Evolutionary conservation across 2,329 filamentous ascomycete genomes (phyloP).

Genomic region (Fusarium papillatum): DNA sequence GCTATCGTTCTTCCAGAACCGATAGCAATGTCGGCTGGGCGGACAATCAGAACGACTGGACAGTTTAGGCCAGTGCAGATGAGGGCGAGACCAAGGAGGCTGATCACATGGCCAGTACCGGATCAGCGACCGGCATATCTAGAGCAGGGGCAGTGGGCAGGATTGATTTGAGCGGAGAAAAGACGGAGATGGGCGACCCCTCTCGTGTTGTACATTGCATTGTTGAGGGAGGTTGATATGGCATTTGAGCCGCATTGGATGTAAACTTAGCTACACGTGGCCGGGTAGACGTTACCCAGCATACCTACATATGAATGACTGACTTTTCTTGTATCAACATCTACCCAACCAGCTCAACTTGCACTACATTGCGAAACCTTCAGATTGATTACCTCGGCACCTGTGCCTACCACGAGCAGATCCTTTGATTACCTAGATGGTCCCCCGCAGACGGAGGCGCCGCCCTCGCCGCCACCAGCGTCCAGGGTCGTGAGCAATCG

Average conservation of each 20-base stretch:
- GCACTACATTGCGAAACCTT: neutral
- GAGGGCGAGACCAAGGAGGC: slow-evolving; percentile 23
- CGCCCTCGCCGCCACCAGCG: slow-evolving; percentile 12
- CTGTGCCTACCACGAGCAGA: neutral
- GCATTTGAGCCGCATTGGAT: slow-evolving; percentile 23
- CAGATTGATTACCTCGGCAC: slow-evolving; percentile 15
- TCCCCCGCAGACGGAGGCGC: slow-evolving; percentile 23
- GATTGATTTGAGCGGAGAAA: slow-evolving; percentile 7
- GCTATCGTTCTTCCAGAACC: neutral
- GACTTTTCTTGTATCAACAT: slow-evolving; percentile 16
- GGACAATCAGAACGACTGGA: slow-evolving; percentile 13
- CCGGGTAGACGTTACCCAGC: slow-evolving; percentile 2
- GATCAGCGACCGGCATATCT: slow-evolving; percentile 28
- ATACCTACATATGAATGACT: slow-evolving; percentile 9
- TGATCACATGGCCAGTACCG: slow-evolving; percentile 34
- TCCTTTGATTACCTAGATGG: neutral
- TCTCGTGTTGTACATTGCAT: neutral
- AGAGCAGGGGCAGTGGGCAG: slow-evolving; percentile 20
- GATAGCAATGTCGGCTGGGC: slow-evolving; percentile 18
- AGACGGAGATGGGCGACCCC: slow-evolving; percentile 1
- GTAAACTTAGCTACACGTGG: slow-evolving; percentile 28
- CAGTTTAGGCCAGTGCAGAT: slow-evolving; percentile 12
- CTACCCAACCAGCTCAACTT: neutral
- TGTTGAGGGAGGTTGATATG: slow-evolving; percentile 4
- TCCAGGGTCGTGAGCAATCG: slow-evolving; percentile 20